Evolutionary conservation across 148 eudicot species (phyloP).

Genomic region (Vaccinium vitisidaea): DNA sequence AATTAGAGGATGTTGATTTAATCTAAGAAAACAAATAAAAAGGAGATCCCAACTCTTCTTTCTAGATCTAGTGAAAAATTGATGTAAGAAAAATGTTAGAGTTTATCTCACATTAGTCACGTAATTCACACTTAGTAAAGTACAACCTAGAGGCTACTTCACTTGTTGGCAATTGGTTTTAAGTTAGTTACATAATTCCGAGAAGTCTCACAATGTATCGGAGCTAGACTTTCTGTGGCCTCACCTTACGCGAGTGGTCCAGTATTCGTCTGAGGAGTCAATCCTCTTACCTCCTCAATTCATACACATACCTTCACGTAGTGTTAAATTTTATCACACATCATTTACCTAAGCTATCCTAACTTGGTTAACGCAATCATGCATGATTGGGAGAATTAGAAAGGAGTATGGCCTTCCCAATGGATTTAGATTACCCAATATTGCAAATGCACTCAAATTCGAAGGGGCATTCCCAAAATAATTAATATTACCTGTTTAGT

Average conservation of each 20-base stretch:
- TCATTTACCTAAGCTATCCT: not conserved
- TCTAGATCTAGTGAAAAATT: not conserved
- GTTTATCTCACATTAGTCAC: no score
- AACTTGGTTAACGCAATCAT: not conserved
- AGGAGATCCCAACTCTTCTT: no score
- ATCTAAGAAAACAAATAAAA: no score
- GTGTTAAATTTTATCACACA: not conserved
- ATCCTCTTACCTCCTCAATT: not conserved
- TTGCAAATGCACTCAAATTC: no score
- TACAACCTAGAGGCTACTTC: not conserved
- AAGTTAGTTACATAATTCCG: not conserved
- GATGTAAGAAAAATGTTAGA: no score
- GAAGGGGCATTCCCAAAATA: no score
- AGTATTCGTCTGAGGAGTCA: not conserved
- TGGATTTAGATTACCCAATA: no score
- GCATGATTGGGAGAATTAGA: not conserved
- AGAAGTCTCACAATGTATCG: not conserved
- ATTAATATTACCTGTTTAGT: no score
- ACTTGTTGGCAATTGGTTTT: not conserved
- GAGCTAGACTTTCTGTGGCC: not conserved
- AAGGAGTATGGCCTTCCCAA: no score
- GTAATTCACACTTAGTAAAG: no score
- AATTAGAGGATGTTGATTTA: no score
- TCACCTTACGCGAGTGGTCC: not conserved
- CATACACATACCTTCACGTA: not conserved